These are phyloP conservation scores for Auxenochlorella protothecoides DNA, from an alignment of 139 green algal genomes.

Conservation along the genomic window DNA sequence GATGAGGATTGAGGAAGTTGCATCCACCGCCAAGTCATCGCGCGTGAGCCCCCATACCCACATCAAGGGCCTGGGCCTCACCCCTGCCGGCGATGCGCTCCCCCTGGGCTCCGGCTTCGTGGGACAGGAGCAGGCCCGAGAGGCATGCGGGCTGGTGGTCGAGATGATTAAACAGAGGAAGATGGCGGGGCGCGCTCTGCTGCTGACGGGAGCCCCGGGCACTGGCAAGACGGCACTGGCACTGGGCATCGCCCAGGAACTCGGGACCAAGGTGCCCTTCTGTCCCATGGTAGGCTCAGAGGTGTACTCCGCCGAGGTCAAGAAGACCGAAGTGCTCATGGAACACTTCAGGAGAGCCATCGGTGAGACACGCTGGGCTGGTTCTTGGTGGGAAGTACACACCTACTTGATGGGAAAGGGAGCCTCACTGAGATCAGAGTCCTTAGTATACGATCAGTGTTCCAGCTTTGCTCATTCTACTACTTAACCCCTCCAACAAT, in stretches of 20 bases:
- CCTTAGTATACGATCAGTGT: neutral
- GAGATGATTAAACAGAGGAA: conserved; percentile 98
- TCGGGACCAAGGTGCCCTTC: conserved; percentile 88
- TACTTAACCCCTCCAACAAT: neutral
- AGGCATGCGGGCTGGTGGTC: conserved; percentile 93
- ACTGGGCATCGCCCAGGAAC: conserved; percentile 90
- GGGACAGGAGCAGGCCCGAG: conserved; percentile 84
- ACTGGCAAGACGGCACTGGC: conserved; percentile 98
- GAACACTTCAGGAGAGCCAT: conserved; percentile 97
- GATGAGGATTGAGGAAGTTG: conserved; percentile 90
- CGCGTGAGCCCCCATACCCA: conserved; percentile 95
- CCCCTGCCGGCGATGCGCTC: conserved; percentile 70
- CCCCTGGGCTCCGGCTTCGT: conserved; percentile 82
- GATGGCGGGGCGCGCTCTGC: conserved; percentile 90
- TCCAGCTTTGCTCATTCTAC: neutral
- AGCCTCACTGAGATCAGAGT: too few species aligned
- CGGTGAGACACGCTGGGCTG: conserved; percentile 33
- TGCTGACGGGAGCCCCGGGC: conserved; percentile 90
- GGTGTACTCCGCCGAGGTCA: conserved; percentile 96
- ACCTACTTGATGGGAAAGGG: too few species aligned
- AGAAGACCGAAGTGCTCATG: conserved; percentile 99
- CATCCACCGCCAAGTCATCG: conserved; percentile 81
- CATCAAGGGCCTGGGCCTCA: conserved; percentile 92
- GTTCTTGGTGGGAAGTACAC: too few species aligned
- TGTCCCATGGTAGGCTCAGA: conserved; percentile 98